Evolutionary conservation across 441 rosid genomes (phyloP), one percentile per base, ranked within the genome.

Genomic region (Adansonia rubrostipa): DNA sequence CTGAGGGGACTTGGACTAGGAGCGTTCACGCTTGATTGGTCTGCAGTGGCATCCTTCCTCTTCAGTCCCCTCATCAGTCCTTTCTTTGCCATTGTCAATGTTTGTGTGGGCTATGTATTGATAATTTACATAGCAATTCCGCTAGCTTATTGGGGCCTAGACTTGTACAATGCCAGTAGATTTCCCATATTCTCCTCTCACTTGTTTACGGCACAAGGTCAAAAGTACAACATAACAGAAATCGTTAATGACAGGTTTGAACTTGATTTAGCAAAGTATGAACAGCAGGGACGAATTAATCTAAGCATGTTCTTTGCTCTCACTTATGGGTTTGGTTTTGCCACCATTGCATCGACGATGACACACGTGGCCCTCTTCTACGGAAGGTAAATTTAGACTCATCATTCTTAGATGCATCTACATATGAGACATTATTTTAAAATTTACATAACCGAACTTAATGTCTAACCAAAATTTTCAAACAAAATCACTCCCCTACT

Each of bases 1-100:
- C 88, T 90, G 91, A 80, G 75, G n/a, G 98, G 97, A 10, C 93
- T 95, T 2, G 99, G 99, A 28, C 84, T 93, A 11, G 98, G 97
- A 48, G 97, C 97, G 67, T 19, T 92, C 14, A 85, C 97, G 20
- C 93, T 94, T 0, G 98, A 94, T 88, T 95, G 97, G 98, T 24
- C 93, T 2, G 88, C 82, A 0, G 92, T 90, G 42, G 93, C 97
- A 0, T 92, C 98, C 20, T 95, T 89, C 93, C 84, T 94, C 79
- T 88, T 83, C 83, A 92, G 94, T 80, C 97, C 94, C 11, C 93
- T 92, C 80, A 83, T 92, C 58, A 87, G 95, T 72, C 98, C 95
- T 22, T 91, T 93, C 88, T 92, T 93, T 68, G 95, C 95, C 87
- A 93, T 89, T 60, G 91, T 76, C 72, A 93, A 93, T 57, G 85